Percentiles rank a stretch among this genome's conserved stretches.
These are phyloP conservation scores for Fusarium ambrosium DNA, from an alignment of 2,329 filamentous ascomycete genomes.

Conservation along the genomic window DNA sequence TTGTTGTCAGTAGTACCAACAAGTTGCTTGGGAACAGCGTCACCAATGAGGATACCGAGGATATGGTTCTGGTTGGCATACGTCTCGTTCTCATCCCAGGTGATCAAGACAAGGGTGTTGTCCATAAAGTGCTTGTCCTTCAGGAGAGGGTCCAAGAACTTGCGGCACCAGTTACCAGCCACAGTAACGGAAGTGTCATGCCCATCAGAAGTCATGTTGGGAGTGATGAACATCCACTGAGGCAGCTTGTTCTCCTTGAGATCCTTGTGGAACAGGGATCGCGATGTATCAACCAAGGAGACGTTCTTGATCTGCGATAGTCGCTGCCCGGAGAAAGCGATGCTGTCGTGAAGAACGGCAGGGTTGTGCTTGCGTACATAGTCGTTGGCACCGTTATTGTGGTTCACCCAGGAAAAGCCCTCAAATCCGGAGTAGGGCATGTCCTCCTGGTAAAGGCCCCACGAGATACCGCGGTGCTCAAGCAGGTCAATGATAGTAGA, in stretches of 20 bases:
- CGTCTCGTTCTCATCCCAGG: constrained; percentile 83
- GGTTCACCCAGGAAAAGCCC: constrained; percentile 74
- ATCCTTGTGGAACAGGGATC: constrained; percentile 74
- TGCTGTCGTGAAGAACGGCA: constrained; percentile 74
- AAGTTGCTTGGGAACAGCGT: constrained; percentile 75
- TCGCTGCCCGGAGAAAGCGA: constrained; percentile 70
- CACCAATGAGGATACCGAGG: constrained; percentile 79
- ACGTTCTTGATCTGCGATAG: constrained; percentile 81
- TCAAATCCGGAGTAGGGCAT: constrained; percentile 82
- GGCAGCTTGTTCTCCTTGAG: constrained; percentile 73
- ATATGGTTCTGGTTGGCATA: constrained; percentile 78
- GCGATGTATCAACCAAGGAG: constrained; percentile 57
- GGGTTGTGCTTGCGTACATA: constrained; percentile 89
- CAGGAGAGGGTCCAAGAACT: constrained; percentile 79
- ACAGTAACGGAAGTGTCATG: constrained; percentile 80
- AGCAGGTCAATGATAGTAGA: constrained; percentile 78
- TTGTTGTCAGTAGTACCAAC: constrained; percentile 76
- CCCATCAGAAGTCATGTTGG: constrained; percentile 82
- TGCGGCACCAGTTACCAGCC: constrained; percentile 76
- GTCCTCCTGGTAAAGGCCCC: constrained; percentile 83
- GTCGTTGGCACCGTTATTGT: constrained; percentile 74
- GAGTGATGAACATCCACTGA: constrained; percentile 79
- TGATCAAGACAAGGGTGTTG: constrained; percentile 81
- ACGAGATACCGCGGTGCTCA: constrained; percentile 73
- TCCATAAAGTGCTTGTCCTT: constrained; percentile 79